Conservation (phyloP, 2,329 filamentous ascomycete genomes). For the Aspergillus udagawae region DNA sequence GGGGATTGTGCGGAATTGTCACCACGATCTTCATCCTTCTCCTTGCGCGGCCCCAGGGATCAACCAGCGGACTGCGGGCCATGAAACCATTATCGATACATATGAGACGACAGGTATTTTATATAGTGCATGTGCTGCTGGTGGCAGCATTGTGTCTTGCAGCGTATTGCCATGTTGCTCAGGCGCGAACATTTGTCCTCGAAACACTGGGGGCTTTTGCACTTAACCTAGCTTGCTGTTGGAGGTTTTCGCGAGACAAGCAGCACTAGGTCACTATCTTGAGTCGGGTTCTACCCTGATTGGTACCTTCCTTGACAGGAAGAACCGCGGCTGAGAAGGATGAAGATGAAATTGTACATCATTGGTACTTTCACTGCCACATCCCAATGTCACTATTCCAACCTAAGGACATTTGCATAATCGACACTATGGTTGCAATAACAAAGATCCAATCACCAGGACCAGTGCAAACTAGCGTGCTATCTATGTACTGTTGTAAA, state of each 20-base stretch:
- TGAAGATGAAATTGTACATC: background rate
- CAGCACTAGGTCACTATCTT: background rate
- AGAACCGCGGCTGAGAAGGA: background rate
- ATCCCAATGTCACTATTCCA: background rate
- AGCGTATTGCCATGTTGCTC: slow-evolving; percentile 53
- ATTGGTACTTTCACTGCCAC: background rate
- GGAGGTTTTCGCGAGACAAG: slow-evolving; percentile 10
- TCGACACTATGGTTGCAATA: background rate
- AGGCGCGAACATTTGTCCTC: slow-evolving; percentile 52
- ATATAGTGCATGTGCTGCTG: slow-evolving; percentile 52
- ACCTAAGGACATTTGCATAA: background rate
- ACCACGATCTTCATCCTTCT: slow-evolving; percentile 47
- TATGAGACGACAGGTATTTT: slow-evolving; percentile 47
- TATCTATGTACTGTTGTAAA: too few species aligned
- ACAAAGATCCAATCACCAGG: background rate
- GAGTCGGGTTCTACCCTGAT: background rate
- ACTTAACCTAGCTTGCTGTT: slow-evolving; percentile 37
- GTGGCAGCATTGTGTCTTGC: slow-evolving; percentile 47
- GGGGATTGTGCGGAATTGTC: slow-evolving; percentile 49
- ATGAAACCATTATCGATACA: slow-evolving; percentile 17
- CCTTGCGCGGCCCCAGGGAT: slow-evolving; percentile 43
- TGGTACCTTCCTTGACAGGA: background rate
- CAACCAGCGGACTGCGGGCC: slow-evolving; percentile 9
- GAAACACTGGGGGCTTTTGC: slow-evolving; percentile 47
- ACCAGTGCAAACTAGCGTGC: background rate